Percentiles rank a stretch among this genome's conserved stretches.
phyloP scores from a whole-genome alignment of 2,329 filamentous ascomycete genomes.

The Pyrenochaeta sp. region DNA sequence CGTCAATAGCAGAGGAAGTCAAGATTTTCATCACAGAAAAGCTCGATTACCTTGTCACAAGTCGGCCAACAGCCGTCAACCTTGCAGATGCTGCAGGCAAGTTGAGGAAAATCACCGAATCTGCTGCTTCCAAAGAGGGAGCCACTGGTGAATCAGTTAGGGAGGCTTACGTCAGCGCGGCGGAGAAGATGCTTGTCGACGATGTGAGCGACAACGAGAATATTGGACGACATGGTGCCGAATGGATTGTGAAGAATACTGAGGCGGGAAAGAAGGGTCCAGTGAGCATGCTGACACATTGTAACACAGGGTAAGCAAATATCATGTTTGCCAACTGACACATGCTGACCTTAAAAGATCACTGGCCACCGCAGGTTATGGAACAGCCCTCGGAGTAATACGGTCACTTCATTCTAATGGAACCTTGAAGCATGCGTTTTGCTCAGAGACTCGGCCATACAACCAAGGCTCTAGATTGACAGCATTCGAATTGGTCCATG shows the following conservation, averaged over 20 bases:
- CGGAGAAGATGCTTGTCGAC: conserved; percentile 85
- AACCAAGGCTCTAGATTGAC: conserved; percentile 96
- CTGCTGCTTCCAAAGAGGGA: conserved; percentile 53
- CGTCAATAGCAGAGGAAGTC: conserved; percentile 67
- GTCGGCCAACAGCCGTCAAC: conserved; percentile 93
- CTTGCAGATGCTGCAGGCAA: conserved; percentile 85
- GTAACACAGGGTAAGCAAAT: conserved; percentile 81
- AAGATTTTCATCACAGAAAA: conserved; percentile 73
- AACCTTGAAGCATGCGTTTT: conserved; percentile 83
- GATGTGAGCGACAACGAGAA: conserved; percentile 86
- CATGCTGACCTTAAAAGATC: conserved; percentile 65
- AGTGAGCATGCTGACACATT: conserved; percentile 92
- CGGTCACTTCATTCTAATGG: conserved; percentile 75
- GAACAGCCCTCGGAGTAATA: conserved; percentile 93
- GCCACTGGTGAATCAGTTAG: conserved; percentile 65
- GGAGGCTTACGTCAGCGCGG: conserved; percentile 75
- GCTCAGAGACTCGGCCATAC: conserved; percentile 95
- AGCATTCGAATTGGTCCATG: conserved; percentile 94
- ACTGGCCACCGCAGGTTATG: conserved; percentile 95
- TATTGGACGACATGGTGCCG: conserved; percentile 83
- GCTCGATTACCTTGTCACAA: conserved; percentile 85
- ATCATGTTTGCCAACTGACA: no score
- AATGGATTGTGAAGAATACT: conserved; percentile 75
- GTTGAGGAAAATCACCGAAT: conserved; percentile 70
- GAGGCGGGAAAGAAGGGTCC: conserved; percentile 59